Conservation (phyloP, 2,329 filamentous ascomycete species). For the Trichoderma brevicompactum region DNA sequence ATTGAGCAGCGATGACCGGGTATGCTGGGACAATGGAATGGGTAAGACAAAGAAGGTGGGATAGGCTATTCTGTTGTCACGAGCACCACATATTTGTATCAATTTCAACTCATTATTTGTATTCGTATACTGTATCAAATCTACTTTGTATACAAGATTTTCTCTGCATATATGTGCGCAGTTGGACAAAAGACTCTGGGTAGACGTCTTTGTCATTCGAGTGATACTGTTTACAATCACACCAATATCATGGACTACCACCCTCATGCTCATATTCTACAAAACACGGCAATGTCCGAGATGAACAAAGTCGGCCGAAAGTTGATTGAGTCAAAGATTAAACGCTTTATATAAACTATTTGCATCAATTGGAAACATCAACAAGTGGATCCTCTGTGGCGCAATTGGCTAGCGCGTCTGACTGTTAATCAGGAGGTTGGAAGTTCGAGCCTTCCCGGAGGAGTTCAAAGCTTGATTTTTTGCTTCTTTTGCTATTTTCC, state of each 20-base stretch:
- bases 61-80: not conserved
- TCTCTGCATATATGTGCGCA: too few species aligned
- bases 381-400: conserved; percentile 45
- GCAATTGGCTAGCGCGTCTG: conserved; percentile 63
- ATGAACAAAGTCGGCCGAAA: not conserved
- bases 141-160: too few species aligned
- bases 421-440: conserved; percentile 52
- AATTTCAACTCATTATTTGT: not conserved
- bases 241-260: not conserved
- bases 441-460: conserved; percentile 32
- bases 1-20: not conserved
- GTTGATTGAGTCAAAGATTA: not conserved
- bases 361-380: not conserved
- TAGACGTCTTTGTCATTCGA: too few species aligned
- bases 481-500: not conserved
- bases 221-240: too few species aligned
- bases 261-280: too few species aligned
- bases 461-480: conserved; percentile 11
- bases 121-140: too few species aligned
- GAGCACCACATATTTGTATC: not conserved
- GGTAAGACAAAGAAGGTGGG: not conserved
- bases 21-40: not conserved
- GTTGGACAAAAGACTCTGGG: too few species aligned
- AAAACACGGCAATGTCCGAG: too few species aligned
- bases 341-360: not conserved